Conservation (phyloP, 2,329 filamentous ascomycete genomes). For the Cordyceps militaris region DNA sequence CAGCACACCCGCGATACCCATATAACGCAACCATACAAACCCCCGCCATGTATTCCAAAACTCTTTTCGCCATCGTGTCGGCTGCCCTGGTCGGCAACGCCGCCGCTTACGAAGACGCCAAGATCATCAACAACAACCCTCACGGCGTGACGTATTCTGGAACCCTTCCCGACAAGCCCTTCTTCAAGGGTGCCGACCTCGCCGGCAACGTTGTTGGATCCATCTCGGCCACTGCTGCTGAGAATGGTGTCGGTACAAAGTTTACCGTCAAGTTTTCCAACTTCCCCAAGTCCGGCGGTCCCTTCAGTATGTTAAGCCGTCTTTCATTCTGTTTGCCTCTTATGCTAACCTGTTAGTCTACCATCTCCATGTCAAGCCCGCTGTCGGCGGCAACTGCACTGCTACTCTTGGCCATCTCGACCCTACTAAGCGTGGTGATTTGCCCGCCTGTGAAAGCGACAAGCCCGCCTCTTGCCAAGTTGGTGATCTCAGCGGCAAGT, state of each 20-base stretch:
- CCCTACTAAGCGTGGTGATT: slow-evolving; percentile 59
- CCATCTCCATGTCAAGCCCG: slow-evolving; percentile 62
- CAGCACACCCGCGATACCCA: background rate
- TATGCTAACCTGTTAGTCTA: slow-evolving; percentile 45
- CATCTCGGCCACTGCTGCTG: slow-evolving; percentile 38
- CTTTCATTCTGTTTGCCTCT: background rate
- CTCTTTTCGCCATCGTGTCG: slow-evolving; percentile 22
- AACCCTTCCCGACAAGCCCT: slow-evolving; percentile 44
- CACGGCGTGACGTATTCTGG: slow-evolving; percentile 46
- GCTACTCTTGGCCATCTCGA: slow-evolving; percentile 62
- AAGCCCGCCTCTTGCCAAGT: slow-evolving; percentile 62
- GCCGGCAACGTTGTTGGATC: slow-evolving; percentile 48
- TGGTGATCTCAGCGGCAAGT: slow-evolving; percentile 70
- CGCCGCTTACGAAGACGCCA: slow-evolving; percentile 36
- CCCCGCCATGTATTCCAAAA: slow-evolving; percentile 16
- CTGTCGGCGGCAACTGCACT: slow-evolving; percentile 68
- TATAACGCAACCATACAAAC: background rate
- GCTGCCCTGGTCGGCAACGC: slow-evolving; percentile 24
- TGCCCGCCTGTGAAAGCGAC: slow-evolving; percentile 49
- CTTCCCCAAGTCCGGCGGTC: slow-evolving; percentile 49
- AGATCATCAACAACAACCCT: slow-evolving; percentile 49
- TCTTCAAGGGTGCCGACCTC: slow-evolving; percentile 41
- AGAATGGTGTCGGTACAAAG: slow-evolving; percentile 47
- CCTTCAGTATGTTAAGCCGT: slow-evolving; percentile 46
- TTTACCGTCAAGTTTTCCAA: slow-evolving; percentile 51